These are phyloP conservation scores for Penicillium turbatum DNA, from an alignment of 495 filamentous ascomycete genomes.

Conservation along the genomic window DNA sequence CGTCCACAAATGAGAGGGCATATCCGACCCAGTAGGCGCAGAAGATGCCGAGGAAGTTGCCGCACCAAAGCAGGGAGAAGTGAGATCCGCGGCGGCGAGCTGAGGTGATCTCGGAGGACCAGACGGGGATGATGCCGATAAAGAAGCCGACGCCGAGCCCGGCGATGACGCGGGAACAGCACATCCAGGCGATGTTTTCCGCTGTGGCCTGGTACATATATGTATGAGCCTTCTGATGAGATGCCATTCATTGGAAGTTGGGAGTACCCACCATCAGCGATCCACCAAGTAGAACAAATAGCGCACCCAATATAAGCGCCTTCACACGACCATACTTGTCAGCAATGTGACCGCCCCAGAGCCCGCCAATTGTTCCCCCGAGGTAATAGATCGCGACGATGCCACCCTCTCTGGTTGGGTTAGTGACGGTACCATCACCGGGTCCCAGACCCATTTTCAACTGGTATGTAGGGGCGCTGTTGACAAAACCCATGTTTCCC, in stretches of 20 bases:
- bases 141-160: constrained; percentile 52
- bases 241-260: too few relatives aligned
- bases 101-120: constrained; percentile 17
- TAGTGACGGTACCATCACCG: constrained; percentile 36
- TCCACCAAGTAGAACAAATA: constrained; percentile 35
- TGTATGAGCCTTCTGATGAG: too few relatives aligned
- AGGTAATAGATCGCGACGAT: constrained; percentile 53
- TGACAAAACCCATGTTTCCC: constrained; percentile 59
- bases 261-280: too few relatives aligned
- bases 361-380: constrained; percentile 46
- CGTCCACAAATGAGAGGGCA: constrained; percentile 36
- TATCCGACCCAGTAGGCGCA: constrained; percentile 57
- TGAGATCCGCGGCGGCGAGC: constrained; percentile 4
- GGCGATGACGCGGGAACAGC: constrained; percentile 46
- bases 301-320: constrained; percentile 42
- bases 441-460: constrained; percentile 38
- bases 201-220: constrained; percentile 46
- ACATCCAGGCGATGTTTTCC: constrained; percentile 50
- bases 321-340: constrained; percentile 47
- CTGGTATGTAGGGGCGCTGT: constrained; percentile 46
- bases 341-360: constrained; percentile 45
- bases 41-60: constrained; percentile 50
- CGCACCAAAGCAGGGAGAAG: constrained; percentile 37
- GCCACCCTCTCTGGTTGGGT: constrained; percentile 50
- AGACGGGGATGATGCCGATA: constrained; percentile 51